These are phyloP conservation scores for Phytophthora citricola DNA, from an alignment of 352 stramenopile genomes.

Conservation along the genomic window DNA sequence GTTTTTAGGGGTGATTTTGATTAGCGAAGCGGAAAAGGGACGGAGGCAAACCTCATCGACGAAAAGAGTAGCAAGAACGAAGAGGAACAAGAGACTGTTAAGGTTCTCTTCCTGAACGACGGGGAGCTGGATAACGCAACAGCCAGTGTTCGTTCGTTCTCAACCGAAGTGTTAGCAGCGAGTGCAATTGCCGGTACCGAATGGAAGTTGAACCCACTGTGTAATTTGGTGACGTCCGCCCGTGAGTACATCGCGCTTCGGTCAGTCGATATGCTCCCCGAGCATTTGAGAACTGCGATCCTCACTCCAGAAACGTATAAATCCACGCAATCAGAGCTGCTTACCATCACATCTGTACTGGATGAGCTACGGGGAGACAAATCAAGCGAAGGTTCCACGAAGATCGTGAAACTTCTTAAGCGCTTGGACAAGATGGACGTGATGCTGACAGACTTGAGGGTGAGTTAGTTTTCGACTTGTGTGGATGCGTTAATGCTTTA, in stretches of 20 bases:
- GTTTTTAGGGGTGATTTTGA: conserved; percentile 77
- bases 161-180: conserved; percentile 68
- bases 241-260: conserved; percentile 86
- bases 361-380: conserved; percentile 55
- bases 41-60: conserved; percentile 50
- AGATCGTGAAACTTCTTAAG: conserved; percentile 72
- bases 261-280: conserved; percentile 85
- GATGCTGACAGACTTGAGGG: conserved; percentile 79
- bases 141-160: conserved; percentile 63
- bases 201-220: conserved; percentile 79
- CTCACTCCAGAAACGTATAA: conserved; percentile 83
- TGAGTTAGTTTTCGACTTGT: conserved; percentile 28
- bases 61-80: conserved; percentile 56
- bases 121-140: conserved; percentile 78
- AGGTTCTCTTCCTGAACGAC: conserved; percentile 84
- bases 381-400: conserved; percentile 34
- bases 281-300: conserved; percentile 82
- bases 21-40: conserved; percentile 76
- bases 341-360: conserved; percentile 68
- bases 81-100: conserved; percentile 66
- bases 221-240: conserved; percentile 80
- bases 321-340: conserved; percentile 76
- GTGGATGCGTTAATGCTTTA: neutral
- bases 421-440: conserved; percentile 76
- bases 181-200: conserved; percentile 73